Base-by-base conservation (phyloP, 768 basidiomycete species). In the Suillus lakei region DNA sequence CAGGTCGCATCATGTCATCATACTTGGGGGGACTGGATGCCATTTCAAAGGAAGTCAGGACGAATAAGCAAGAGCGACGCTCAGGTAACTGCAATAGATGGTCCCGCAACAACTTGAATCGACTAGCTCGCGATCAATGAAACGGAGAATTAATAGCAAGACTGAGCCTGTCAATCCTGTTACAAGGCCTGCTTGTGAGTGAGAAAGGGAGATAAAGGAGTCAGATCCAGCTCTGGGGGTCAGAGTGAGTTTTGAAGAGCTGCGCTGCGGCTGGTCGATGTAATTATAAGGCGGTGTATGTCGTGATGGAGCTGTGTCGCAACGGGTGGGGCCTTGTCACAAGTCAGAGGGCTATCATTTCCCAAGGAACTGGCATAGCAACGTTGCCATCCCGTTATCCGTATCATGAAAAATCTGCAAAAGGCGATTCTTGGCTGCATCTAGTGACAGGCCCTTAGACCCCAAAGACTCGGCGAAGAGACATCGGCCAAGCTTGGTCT, bases 161-260 rank as follows among this genome's bases (percentile, higher is more conserved):
- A 55, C 34, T 62, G 55, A 63, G 51, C 56, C 62, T 58, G 62
- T 60, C 34, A 60, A 58, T 58, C 26, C 30, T 38, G 36, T 26
- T 59, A 39, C 38, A 63, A 56, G 62, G 36, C 62, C 62, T 61
- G 62, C 62, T 59, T 63, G 58, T 59, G 28, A 21, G 26, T 41
- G 58, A 30, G 18, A 41, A 58, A 41, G 39, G 39, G 18, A 59
- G 18, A 43, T 7, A 50, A 53, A 18, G 28, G 28, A 53, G 50
- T 16, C 34, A 65, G 64, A 54, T 36, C 61, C 61, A 62, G 64
- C 64, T 64, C 36, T 39, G 15, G 55, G 21, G 48, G 34, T 36
- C 18, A 23, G 50, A 32, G 38, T 28, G 32, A 16, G 34, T 58
- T 38, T 58, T 58, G 23, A 26, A 36, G 56, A 18, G 53, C 53